Evolutionary conservation across 306 rosid species (phyloP).

Genomic region (Erythrophleum fordii): DNA sequence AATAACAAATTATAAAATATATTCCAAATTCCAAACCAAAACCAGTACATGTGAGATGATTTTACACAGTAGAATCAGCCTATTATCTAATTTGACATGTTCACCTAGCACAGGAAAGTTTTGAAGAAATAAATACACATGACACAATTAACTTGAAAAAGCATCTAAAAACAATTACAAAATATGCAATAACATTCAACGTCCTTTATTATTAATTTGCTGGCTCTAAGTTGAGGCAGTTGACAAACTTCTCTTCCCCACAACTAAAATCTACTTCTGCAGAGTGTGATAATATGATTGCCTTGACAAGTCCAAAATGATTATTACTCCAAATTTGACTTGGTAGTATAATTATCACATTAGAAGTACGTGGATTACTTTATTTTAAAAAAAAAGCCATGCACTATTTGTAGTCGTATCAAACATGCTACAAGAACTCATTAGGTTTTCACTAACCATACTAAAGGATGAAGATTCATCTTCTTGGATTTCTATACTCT

Average conservation of each 20-base stretch:
- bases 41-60: not conserved
- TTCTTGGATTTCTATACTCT: not conserved
- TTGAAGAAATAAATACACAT: not conserved
- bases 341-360: not conserved
- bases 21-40: not conserved
- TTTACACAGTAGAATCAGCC: not conserved
- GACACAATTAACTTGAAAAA: not conserved
- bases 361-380: not conserved
- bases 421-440: conserved; percentile 2
- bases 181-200: not conserved
- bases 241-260: not conserved
- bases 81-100: not conserved
- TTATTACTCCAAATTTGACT: not conserved
- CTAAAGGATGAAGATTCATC: conserved; percentile 23
- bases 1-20: not conserved
- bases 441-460: not conserved
- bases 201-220: not conserved
- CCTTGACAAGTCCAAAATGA: conserved; percentile 2
- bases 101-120: not conserved
- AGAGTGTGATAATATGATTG: not conserved
- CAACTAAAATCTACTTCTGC: not conserved
- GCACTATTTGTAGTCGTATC: not conserved
- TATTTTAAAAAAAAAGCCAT: not conserved
- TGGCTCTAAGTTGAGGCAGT: not conserved
- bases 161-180: not conserved